Evolutionary conservation across 148 eudicot species (phyloP).

Genomic region (Diospyros kaki): DNA sequence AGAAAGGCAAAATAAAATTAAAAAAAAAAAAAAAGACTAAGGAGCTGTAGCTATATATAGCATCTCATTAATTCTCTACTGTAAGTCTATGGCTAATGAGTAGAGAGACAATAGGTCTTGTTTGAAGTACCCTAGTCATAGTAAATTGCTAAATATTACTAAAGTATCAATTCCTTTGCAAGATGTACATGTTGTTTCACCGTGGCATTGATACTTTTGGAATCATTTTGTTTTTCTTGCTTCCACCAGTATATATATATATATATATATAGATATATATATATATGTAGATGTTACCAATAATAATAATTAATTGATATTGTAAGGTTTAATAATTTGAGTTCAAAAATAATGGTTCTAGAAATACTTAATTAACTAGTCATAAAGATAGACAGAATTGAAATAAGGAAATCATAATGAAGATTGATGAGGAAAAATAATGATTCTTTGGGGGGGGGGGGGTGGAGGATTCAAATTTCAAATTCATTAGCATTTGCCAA

Average conservation of each 20-base stretch:
- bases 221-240: neutral
- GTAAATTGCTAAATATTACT: neutral
- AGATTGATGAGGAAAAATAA: neutral
- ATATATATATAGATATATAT: neutral
- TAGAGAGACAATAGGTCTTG: neutral
- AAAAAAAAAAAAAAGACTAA: too few species aligned
- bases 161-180: slow-evolving; percentile 2
- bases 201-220: slow-evolving; percentile 11
- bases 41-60: too few species aligned
- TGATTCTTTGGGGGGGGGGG: neutral
- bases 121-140: neutral
- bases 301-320: neutral
- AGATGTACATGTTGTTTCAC: neutral
- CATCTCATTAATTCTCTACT: too few species aligned
- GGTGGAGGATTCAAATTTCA: slow-evolving; percentile 6
- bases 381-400: neutral
- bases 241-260: neutral
- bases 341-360: neutral
- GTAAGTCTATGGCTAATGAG: neutral
- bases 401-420: neutral
- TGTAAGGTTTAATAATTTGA: neutral
- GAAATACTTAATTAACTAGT: neutral
- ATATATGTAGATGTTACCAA: neutral
- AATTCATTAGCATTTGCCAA: neutral
- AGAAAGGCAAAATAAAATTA: too few species aligned